Base-by-base conservation (phyloP, 2,329 filamentous ascomycete genomes). In the Elsinoe necatrix region DNA sequence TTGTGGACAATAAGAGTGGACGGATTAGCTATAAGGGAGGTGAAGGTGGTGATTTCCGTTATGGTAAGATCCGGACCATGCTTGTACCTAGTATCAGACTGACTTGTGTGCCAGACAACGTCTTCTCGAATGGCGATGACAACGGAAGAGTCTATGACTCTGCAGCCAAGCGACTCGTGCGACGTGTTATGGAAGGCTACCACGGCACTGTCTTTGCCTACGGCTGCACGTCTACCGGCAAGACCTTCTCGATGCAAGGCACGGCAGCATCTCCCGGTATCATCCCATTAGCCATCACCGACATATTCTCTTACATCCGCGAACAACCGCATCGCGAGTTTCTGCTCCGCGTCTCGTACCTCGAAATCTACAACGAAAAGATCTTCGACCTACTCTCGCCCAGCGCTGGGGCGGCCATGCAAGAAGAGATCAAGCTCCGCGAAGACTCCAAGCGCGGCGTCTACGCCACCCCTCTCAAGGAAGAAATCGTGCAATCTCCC, bases 231-330 rank as follows among this genome's bases (percentile, higher is more conserved):
- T 93, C 93, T 60, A 97, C 93, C 0, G 93, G 93, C 63, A 98
- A 98, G 75, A 98, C 93, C 0, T 98, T 97, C 70, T 97, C 92
- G 37, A 98, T 98, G 93, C 93, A 98, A 75, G 93, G 93, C 64
- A 98, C 93, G 9, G 90, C 91, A 45, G 89, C 88, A 2, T 95
- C 90, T 37, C 93, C 93, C 1, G 93, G 93, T 74, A 93, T 98
- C 25, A 98, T 98, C 57, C 93, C 93, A 5, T 78, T 97, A 37
- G 93, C 93, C 37, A 97, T 98, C 64, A 97, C 93, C 61, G 93
- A 98, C 68, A 98, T 98, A 54, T 98, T 98, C 71, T 97, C 93
- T 0, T 98, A 96, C 71, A 98, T 98, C 63, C 86, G 93, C 58
- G 93, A 98, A 73, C 97, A 93, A 0, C 93, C 93, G 0, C 89